A percentile compares a stretch with the other conserved stretches of the same genome.
Evolutionary conservation across 2,329 filamentous ascomycete genomes (phyloP).

Genomic region (Fusarium scirpi): DNA sequence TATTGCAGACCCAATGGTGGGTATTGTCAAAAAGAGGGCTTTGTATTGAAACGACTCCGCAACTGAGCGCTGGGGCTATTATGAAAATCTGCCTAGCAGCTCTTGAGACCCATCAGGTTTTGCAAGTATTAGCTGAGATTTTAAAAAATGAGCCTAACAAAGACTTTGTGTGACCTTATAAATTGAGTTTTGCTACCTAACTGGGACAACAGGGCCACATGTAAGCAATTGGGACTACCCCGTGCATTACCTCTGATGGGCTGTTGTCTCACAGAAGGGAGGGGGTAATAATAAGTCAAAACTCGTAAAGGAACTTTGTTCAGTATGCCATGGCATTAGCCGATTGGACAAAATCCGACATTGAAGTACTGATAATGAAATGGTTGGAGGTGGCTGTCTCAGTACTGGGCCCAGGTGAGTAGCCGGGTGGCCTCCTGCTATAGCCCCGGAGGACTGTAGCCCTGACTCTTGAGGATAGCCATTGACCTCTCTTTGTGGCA

Average conservation of each 20-base stretch:
- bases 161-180: not conserved
- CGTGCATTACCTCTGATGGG: not conserved
- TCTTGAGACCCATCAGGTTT: not conserved
- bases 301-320: not conserved
- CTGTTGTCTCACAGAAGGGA: not conserved
- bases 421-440: not conserved
- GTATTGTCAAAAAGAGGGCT: not conserved
- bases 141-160: not conserved
- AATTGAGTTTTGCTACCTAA: not conserved
- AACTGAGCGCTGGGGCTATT: fast-evolving
- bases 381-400: not conserved
- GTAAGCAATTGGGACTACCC: not conserved
- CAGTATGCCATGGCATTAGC: not conserved
- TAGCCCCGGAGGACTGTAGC: not conserved
- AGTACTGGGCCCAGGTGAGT: not conserved
- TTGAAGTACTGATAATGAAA: not conserved
- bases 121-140: not conserved
- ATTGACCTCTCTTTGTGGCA: too few species aligned
- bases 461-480: not conserved
- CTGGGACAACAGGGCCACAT: not conserved
- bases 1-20: too few species aligned
- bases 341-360: not conserved
- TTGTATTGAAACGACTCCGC: not conserved
- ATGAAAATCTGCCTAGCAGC: not conserved
- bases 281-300: not conserved